A percentile compares a stretch with the other conserved stretches of the same genome.
Conservation (phyloP, 1,284 basidiomycete species). For the Afroboletus lepidellus region DNA sequence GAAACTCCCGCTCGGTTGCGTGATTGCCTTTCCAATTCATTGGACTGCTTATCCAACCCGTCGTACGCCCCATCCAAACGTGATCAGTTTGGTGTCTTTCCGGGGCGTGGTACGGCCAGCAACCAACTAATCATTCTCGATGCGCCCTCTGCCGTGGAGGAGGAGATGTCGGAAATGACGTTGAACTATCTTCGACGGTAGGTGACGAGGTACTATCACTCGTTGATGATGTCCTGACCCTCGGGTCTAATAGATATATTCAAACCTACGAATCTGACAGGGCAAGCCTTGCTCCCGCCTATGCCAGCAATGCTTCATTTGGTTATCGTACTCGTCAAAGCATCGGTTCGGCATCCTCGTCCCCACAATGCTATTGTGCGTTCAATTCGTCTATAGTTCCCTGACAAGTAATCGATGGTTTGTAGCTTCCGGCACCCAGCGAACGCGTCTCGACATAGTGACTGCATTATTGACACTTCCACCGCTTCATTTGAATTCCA, state of each 20-base stretch:
- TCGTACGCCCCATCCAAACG: not conserved
- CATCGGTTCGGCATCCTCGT: not conserved
- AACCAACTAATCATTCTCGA: not conserved
- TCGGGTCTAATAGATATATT: conserved; percentile 22
- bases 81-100: not conserved
- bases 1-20: not conserved
- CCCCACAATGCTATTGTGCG: conserved; percentile 15
- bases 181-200: conserved; percentile 31
- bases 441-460: conserved; percentile 26
- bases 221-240: conserved; percentile 5
- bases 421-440: conserved; percentile 18
- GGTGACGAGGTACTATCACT: conserved; percentile 6
- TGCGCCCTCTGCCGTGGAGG: conserved; percentile 16
- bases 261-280: conserved; percentile 34
- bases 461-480: conserved; percentile 27
- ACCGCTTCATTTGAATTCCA: conserved; percentile 17
- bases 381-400: not conserved
- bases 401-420: conserved; percentile 6
- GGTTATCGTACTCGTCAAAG: conserved; percentile 24
- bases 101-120: not conserved
- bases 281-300: conserved; percentile 34
- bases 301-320: conserved; percentile 30
- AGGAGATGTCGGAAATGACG: conserved; percentile 31
- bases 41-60: not conserved
- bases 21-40: not conserved